Conservation (phyloP, 805 yeast species). For the Yamadazyma takamatsuzukensis region DNA sequence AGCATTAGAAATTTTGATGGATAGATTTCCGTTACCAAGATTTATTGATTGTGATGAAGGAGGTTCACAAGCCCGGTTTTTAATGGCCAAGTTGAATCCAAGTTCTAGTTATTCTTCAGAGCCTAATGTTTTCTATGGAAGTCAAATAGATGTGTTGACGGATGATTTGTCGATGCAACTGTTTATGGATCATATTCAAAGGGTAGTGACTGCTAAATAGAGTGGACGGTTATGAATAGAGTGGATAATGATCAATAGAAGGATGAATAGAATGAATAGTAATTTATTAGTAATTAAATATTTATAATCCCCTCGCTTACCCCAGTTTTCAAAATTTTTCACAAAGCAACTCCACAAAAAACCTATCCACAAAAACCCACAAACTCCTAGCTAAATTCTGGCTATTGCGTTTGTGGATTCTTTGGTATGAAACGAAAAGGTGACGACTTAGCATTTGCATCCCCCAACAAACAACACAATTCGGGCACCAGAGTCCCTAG, state of each 20-base stretch:
- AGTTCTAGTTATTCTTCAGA: conserved; percentile 65
- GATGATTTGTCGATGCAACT: conserved; percentile 95
- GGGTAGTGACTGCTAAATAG: conserved; percentile 13
- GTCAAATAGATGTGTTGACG: conserved; percentile 65
- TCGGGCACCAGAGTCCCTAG: too few species aligned
- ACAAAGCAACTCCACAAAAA: too few species aligned
- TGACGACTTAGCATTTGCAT: too few species aligned
- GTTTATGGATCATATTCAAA: conserved; percentile 88
- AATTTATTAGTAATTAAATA: not conserved
- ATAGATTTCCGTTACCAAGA: conserved; percentile 96
- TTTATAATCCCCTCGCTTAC: too few species aligned
- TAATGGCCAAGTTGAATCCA: conserved; percentile 92
- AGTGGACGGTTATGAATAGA: too few species aligned
- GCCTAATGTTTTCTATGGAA: conserved; percentile 12
- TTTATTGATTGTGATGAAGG: conserved; percentile 97
- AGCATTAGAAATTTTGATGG: conserved; percentile 86
- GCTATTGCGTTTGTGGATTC: too few species aligned
- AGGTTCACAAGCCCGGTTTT: conserved; percentile 96
- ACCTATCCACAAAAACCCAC: too few species aligned
- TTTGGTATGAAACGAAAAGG: too few species aligned
- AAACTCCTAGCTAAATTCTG: too few species aligned
- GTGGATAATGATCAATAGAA: too few species aligned
- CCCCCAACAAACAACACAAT: too few species aligned
- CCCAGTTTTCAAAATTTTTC: too few species aligned
- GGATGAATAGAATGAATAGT: not conserved